phyloP scores from a whole-genome alignment of 164 flowering plant genomes.

The Liriodendron chinense region DNA sequence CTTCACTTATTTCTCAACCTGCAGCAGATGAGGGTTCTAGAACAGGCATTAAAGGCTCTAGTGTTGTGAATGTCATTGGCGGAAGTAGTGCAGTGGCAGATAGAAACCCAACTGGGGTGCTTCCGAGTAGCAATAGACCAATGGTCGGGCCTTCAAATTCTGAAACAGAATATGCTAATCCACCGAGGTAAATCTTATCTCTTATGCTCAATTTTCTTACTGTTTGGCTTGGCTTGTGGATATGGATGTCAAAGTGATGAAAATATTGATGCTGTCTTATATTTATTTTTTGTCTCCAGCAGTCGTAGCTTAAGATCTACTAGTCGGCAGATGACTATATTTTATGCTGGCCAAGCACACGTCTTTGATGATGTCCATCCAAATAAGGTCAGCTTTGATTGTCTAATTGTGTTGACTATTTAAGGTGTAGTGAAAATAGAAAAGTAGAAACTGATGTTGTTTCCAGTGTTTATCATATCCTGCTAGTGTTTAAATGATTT shows the following conservation, averaged over 20 bases:
- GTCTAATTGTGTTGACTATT: neutral
- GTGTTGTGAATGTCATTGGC: constrained; percentile 48
- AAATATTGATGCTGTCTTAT: neutral
- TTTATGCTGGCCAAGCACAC: constrained; percentile 94
- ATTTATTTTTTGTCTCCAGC: constrained; percentile 29
- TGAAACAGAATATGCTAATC: constrained; percentile 49
- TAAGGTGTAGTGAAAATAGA: too few relatives aligned
- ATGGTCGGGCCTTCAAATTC: constrained; percentile 33
- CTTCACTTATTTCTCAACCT: constrained; percentile 55
- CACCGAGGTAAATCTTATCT: constrained; percentile 35
- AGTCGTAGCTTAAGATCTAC: constrained; percentile 41
- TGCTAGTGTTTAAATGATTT: neutral
- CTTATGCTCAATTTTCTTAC: neutral
- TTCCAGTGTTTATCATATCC: too few relatives aligned
- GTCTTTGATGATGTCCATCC: constrained; percentile 96
- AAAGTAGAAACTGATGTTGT: too few relatives aligned
- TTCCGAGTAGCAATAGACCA: constrained; percentile 35
- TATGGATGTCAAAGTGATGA: neutral
- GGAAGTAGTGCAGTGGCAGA: constrained; percentile 27
- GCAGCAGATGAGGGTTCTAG: constrained; percentile 99
- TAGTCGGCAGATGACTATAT: constrained; percentile 86
- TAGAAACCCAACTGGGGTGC: constrained; percentile 33
- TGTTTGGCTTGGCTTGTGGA: neutral
- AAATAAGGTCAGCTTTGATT: constrained; percentile 51
- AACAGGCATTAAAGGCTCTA: constrained; percentile 89